Conservation (phyloP, 768 basidiomycete species). For the Calocybe indica region DNA sequence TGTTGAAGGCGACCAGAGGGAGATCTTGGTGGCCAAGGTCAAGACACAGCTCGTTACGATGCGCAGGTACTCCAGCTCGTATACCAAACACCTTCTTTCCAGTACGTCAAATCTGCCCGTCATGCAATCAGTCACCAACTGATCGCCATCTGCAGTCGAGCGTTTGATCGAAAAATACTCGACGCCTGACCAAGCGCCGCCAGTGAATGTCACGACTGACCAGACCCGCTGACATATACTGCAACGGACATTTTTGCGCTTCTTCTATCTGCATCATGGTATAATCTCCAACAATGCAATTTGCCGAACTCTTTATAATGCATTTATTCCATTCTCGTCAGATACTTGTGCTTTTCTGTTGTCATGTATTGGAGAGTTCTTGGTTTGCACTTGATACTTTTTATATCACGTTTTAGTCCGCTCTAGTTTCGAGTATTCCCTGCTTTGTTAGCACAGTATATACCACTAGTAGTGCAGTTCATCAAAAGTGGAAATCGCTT, state of each 20-base stretch:
- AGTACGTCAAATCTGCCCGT: constrained; percentile 42
- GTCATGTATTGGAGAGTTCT: too few relatives aligned
- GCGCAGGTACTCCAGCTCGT: constrained; percentile 64
- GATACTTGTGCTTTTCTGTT: too few relatives aligned
- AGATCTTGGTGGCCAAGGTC: constrained; percentile 53
- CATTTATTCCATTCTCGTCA: too few relatives aligned
- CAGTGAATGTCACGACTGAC: constrained; percentile 9
- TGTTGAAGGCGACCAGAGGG: constrained; percentile 69
- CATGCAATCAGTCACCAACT: constrained; percentile 3
- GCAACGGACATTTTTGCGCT: neutral
- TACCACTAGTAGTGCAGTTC: too few relatives aligned
- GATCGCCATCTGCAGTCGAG: constrained; percentile 44
- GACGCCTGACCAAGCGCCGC: constrained; percentile 10
- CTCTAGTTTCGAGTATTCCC: too few relatives aligned
- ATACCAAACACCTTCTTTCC: constrained; percentile 76
- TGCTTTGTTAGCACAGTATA: too few relatives aligned
- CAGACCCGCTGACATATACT: constrained; percentile 17
- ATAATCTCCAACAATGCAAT: too few relatives aligned
- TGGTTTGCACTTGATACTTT: too few relatives aligned
- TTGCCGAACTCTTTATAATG: too few relatives aligned
- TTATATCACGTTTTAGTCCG: too few relatives aligned
- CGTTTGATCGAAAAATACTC: constrained; percentile 55
- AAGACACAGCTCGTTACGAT: constrained; percentile 65
- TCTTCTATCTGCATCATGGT: constrained; percentile 8
- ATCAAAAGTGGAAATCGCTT: too few relatives aligned